Percentiles rank a stretch among this genome's conserved stretches.
Conservation (phyloP, 2,329 filamentous ascomycete genomes). For the Fusarium tanahbumbuense region DNA sequence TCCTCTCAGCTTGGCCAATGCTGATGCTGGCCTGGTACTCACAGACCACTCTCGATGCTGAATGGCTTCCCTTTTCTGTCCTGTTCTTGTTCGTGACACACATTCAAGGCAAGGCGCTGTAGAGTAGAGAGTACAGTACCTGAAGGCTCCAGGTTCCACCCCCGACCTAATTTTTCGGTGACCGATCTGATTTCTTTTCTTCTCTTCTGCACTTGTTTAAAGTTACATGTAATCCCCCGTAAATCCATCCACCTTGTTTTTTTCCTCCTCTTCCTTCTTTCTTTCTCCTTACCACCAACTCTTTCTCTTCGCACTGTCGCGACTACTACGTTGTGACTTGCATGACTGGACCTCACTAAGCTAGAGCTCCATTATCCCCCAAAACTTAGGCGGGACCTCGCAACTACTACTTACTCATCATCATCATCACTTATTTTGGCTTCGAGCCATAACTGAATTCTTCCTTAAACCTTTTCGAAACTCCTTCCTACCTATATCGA, state of each 20-base stretch:
- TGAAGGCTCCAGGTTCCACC: constrained; percentile 28
- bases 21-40: constrained; percentile 34
- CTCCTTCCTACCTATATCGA: neutral
- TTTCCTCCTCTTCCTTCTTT: constrained; percentile 13
- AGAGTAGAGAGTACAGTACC: constrained; percentile 10
- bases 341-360: constrained; percentile 20
- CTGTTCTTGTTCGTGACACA: constrained; percentile 6
- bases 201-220: constrained; percentile 42
- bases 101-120: neutral
- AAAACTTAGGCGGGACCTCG: constrained; percentile 11
- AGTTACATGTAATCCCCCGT: constrained; percentile 33
- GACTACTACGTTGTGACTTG: constrained; percentile 21
- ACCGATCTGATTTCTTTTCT: constrained; percentile 28
- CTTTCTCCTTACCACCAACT: constrained; percentile 19
- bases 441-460: constrained; percentile 14
- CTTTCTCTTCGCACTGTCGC: constrained; percentile 1
- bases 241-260: constrained; percentile 23
- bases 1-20: constrained; percentile 13
- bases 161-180: constrained; percentile 31
- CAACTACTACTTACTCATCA: constrained; percentile 4
- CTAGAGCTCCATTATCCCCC: constrained; percentile 15
- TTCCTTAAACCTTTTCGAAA: constrained; percentile 3
- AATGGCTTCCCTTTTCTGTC: constrained; percentile 26
- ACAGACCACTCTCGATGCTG: constrained; percentile 37
- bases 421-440: constrained; percentile 12